Percentiles rank a stretch among this genome's conserved stretches.
Evolutionary conservation across 148 eudicot species (phyloP).

Genomic region (Selenicereus undatus): DNA sequence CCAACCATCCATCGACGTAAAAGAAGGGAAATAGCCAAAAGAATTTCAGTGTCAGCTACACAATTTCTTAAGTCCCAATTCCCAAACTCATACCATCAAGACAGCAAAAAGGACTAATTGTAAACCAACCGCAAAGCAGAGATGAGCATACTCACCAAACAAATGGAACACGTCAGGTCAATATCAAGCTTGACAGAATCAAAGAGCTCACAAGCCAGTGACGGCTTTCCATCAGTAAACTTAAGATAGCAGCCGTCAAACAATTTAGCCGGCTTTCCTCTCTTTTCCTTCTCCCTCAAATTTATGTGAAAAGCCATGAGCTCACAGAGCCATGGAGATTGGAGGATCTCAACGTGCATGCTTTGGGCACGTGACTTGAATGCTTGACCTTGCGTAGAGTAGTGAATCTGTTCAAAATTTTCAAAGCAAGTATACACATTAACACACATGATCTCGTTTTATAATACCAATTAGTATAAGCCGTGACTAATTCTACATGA

Average conservation of each 20-base stretch:
- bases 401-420: constrained; percentile 56
- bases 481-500: not conserved
- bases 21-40: not conserved
- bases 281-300: constrained; percentile 45
- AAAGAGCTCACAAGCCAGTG: constrained; percentile 72
- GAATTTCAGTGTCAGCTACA: not conserved
- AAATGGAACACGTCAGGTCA: constrained; percentile 87
- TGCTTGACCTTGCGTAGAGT: constrained; percentile 85
- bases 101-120: not conserved
- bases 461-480: constrained; percentile 1
- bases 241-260: constrained; percentile 62
- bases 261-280: constrained; percentile 34
- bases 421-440: constrained; percentile 8
- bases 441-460: not conserved
- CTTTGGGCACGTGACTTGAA: constrained; percentile 89
- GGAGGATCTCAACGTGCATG: constrained; percentile 87
- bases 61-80: not conserved
- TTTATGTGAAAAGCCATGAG: constrained; percentile 92
- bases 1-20: not conserved
- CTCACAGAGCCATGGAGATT: constrained; percentile 96
- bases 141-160: constrained; percentile 57
- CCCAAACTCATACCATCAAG: not conserved
- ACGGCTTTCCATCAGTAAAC: constrained; percentile 63
- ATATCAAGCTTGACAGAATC: constrained; percentile 83
- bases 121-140: not conserved